phyloP scores from a whole-genome alignment of 2,329 filamentous ascomycete genomes.

The Ceratocystis huliohia region DNA sequence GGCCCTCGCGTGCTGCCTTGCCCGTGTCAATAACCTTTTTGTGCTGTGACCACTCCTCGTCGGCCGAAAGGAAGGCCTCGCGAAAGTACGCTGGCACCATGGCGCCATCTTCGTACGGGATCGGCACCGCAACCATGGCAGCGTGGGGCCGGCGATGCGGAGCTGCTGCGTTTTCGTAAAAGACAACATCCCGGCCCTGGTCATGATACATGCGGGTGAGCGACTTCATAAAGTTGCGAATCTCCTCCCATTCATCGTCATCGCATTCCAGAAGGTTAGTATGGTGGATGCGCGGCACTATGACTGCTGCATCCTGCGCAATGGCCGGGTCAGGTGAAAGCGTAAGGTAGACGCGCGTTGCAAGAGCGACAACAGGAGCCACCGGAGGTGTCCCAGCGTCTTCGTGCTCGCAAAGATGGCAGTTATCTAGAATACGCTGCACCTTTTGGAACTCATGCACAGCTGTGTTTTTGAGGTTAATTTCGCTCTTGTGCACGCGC shows the following conservation, averaged over 20 bases:
- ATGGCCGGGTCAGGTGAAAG: slow-evolving; percentile 83
- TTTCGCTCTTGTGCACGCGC: slow-evolving; percentile 74
- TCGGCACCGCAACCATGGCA: slow-evolving; percentile 70
- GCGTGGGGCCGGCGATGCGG: slow-evolving; percentile 72
- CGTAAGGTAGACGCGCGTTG: slow-evolving; percentile 74
- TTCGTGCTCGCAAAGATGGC: slow-evolving; percentile 86
- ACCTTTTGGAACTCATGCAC: slow-evolving; percentile 83
- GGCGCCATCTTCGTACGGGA: slow-evolving; percentile 83
- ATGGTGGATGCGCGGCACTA: slow-evolving; percentile 77
- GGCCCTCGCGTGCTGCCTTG: slow-evolving; percentile 46
- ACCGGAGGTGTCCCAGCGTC: slow-evolving; percentile 60
- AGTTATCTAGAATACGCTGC: slow-evolving; percentile 72
- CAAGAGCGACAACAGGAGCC: slow-evolving; percentile 76
- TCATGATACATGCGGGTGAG: slow-evolving; percentile 90
- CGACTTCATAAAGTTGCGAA: slow-evolving; percentile 98
- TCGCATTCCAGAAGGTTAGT: slow-evolving; percentile 93
- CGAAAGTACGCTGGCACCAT: slow-evolving; percentile 89
- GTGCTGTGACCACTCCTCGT: slow-evolving; percentile 94
- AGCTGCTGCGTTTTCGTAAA: slow-evolving; percentile 90
- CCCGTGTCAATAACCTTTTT: slow-evolving; percentile 85
- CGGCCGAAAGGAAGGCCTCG: slow-evolving; percentile 77
- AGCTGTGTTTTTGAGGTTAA: slow-evolving; percentile 76
- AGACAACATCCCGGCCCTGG: slow-evolving; percentile 81
- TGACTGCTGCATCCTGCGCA: slow-evolving; percentile 68
- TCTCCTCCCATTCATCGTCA: slow-evolving; percentile 98